Evolutionary conservation across 2,329 filamentous ascomycete genomes (phyloP), one percentile per base, ranked within the genome.

Genomic region (Pseudogymnoascus sp.): DNA sequence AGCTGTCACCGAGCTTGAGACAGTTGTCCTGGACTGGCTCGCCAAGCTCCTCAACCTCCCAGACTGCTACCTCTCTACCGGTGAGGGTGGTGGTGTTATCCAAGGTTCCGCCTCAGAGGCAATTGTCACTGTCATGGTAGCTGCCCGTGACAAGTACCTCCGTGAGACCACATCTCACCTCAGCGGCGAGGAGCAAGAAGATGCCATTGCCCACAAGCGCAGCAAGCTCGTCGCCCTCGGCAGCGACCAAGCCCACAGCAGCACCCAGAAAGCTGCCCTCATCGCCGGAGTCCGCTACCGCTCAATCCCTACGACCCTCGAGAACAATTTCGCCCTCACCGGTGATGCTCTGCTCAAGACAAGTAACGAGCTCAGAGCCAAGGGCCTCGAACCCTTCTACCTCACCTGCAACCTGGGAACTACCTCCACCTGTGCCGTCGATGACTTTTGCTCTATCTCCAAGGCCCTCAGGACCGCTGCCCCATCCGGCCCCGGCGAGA

Each of bases 1-100:
- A 0, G 92, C 90, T 6, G 88, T 95, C 16, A 98, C 93, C 0
- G 93, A 98, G 78, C 83, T 98, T 59, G 93, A 98, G 80, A 96
- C 93, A 0, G 83, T 97, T 24, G 89, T 96, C 46, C 82, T 97
- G 74, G 93, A 98, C 76, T 98, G 93, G 93, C 78, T 97, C 3
- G 91, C 89, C 14, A 85, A 89, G 73, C 82, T 91, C 7, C 76
- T 97, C 11, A 85, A 78, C 1, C 79, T 98, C 24, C 92, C 93
- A 0, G 76, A 82, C 10, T 88, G 84, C 68, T 98, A 88, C 72
- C 78, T 89, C 19, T 93, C 89, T 56, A 85, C 86, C 0, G 88
- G 86, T 0, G 82, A 86, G n/a, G 85, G 83, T 6, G 93, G 93
- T 19, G 93, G 93, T 33, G 92, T 97, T n/a, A 95, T 98, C 66